Evolutionary conservation across 768 basidiomycete species (phyloP), one percentile per base, ranked within the genome.

Genomic region (Leccinum disarticulatum): DNA sequence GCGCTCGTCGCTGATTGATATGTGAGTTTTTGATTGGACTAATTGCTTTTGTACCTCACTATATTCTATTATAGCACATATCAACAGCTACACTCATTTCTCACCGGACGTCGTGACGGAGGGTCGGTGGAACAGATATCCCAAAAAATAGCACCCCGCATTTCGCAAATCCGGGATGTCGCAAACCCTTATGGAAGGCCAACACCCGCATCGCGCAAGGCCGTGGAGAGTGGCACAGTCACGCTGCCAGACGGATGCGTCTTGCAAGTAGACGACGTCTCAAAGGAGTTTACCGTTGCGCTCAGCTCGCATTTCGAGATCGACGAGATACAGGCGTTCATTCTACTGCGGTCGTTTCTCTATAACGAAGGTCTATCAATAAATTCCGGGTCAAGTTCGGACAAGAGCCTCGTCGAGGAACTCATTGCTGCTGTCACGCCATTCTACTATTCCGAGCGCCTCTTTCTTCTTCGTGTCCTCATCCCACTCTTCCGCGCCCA

Each of bases 401-500:
- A 76, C 51, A 74, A 73, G 66, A 71, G 64, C 25, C 53, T 74
- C 4, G 61, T 75, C 22, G 70, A 74, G 19, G 72, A 73, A 27
- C 71, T 74, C 57, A 72, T 92, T 30, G 83, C 86, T 56, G 83
- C 84, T 28, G 85, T 96, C 65, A 88, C 87, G 1, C 83, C 87
- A 6, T 94, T 92, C 81, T 91, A 91, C 73, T 85, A 86, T 63
- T 85, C 88, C 5, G 94, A 98, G 71, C 82, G 88, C 13, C 81
- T 95, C 17, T 85, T 82, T 64, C 71, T 87, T 49, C 77, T 89
- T 14, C 86, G 90, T 46, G 76, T 85, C 31, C 81, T 93, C 55
- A 83, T 90, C 7, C 87, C 91, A 0, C 80, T 97, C 3, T 83
- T 95, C 54, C 85, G 90, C 50, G 85, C 88, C 3, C 81, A 83